phyloP scores from a whole-genome alignment of 73 alveolate genomes.

The Tetrahymena elliotti region DNA sequence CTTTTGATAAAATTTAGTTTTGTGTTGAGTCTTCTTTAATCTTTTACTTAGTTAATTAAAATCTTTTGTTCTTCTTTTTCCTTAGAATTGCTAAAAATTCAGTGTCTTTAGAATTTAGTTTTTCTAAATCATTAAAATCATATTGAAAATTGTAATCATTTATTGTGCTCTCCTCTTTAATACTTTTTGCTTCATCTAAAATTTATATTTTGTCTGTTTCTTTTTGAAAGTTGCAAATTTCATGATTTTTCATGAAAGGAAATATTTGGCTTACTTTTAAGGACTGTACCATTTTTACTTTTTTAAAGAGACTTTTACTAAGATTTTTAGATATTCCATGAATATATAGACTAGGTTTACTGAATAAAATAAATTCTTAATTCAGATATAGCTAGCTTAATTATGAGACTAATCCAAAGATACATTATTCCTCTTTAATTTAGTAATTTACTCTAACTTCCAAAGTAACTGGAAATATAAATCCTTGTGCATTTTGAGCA shows the following conservation, averaged over 20 bases:
- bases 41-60: not conserved
- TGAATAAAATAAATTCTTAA: not conserved
- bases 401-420: not conserved
- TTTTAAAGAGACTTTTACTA: not conserved
- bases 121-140: not conserved
- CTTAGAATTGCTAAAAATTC: not conserved
- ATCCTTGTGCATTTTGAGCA: not conserved
- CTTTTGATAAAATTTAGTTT: not conserved
- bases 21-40: not conserved
- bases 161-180: not conserved
- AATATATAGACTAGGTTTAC: not conserved
- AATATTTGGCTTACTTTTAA: not conserved
- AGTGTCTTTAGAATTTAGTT: not conserved
- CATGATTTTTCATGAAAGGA: not conserved
- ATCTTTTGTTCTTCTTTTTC: not conserved
- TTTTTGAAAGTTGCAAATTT: not conserved
- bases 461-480: not conserved
- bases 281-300: not conserved
- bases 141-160: not conserved
- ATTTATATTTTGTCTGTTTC: not conserved
- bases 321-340: not conserved
- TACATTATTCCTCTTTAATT: not conserved
- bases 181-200: not conserved
- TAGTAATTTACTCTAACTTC: not conserved
- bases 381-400: not conserved